Evolutionary conservation across 768 basidiomycete species (phyloP).

Genomic region (Gymnopilus junonius): DNA sequence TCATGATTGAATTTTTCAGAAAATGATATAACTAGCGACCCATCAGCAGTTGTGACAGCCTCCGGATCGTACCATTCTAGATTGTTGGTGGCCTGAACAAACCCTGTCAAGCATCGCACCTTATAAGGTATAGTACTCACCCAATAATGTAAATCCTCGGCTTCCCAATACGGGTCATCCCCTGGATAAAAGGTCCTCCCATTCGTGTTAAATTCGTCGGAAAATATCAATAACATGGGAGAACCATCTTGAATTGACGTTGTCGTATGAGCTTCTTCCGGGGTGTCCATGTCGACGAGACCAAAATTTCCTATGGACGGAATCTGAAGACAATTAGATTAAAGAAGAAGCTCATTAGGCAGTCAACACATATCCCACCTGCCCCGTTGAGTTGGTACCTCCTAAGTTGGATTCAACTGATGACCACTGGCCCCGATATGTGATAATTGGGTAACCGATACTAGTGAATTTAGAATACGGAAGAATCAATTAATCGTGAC

Average conservation of each 20-base stretch:
- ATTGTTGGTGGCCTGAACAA: conserved; percentile 58
- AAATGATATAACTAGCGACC: conserved; percentile 76
- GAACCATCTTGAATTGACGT: conserved; percentile 62
- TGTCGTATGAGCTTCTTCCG: conserved; percentile 57
- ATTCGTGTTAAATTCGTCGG: conserved; percentile 80
- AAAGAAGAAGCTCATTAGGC: conserved; percentile 22
- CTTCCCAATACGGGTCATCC: conserved; percentile 88
- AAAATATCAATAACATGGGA: conserved; percentile 66
- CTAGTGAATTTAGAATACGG: conserved; percentile 24
- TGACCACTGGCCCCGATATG: conserved; percentile 28
- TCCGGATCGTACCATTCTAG: conserved; percentile 90
- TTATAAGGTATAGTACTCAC: conserved; percentile 31
- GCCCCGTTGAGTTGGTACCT: conserved; percentile 72
- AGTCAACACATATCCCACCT: conserved; percentile 38
- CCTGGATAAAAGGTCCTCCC: conserved; percentile 82
- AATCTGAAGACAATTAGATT: conserved; percentile 43
- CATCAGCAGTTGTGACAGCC: conserved; percentile 72
- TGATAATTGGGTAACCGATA: conserved; percentile 53
- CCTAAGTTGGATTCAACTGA: conserved; percentile 41
- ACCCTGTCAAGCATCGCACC: background rate
- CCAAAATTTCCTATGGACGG: conserved; percentile 65
- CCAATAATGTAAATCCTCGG: conserved; percentile 81
- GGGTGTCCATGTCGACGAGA: conserved; percentile 63
- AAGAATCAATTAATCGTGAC: background rate
- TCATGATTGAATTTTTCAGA: conserved; percentile 64